Evolutionary conservation across 2,329 filamentous ascomycete species (phyloP).

Genomic region (Trichoderma sp.): DNA sequence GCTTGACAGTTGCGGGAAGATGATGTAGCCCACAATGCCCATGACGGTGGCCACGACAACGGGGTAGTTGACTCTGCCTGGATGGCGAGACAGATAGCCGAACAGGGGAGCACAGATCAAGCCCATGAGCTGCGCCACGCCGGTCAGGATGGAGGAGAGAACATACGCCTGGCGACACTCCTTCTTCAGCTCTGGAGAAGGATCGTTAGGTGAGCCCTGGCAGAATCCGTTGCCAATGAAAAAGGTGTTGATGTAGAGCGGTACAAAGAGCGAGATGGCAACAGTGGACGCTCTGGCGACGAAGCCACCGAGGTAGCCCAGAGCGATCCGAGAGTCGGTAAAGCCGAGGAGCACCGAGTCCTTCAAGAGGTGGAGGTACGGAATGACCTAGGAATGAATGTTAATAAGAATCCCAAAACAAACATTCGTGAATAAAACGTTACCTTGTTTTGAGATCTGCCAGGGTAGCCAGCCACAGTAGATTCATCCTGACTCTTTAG

Average conservation of each 20-base stretch:
- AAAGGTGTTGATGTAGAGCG: slow-evolving; percentile 87
- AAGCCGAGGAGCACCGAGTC: slow-evolving; percentile 70
- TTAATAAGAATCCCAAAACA: neutral
- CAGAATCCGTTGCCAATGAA: slow-evolving; percentile 83
- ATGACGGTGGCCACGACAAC: slow-evolving; percentile 70
- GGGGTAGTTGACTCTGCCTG: slow-evolving; percentile 68
- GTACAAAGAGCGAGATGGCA: slow-evolving; percentile 92
- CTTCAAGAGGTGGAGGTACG: slow-evolving; percentile 62
- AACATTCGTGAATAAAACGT: neutral
- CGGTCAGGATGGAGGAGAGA: slow-evolving; percentile 82
- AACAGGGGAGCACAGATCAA: slow-evolving; percentile 84
- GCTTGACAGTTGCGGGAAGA: slow-evolving; percentile 74
- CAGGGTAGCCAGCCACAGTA: neutral
- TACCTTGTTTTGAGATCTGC: slow-evolving; percentile 33
- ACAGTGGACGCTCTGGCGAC: slow-evolving; percentile 94
- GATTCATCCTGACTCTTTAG: slow-evolving; percentile 32
- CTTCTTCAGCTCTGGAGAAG: slow-evolving; percentile 74
- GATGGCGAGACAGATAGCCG: slow-evolving; percentile 77
- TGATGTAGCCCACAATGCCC: slow-evolving; percentile 76
- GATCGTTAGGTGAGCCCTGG: slow-evolving; percentile 63
- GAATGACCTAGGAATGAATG: slow-evolving; percentile 43
- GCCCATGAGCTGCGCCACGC: slow-evolving; percentile 83
- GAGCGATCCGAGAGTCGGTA: slow-evolving; percentile 73
- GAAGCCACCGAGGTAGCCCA: slow-evolving; percentile 92
- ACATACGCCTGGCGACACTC: slow-evolving; percentile 86